Evolutionary conservation across 2,329 filamentous ascomycete species (phyloP), one percentile per base, ranked within the genome.

Genomic region (Cadophora gregata): DNA sequence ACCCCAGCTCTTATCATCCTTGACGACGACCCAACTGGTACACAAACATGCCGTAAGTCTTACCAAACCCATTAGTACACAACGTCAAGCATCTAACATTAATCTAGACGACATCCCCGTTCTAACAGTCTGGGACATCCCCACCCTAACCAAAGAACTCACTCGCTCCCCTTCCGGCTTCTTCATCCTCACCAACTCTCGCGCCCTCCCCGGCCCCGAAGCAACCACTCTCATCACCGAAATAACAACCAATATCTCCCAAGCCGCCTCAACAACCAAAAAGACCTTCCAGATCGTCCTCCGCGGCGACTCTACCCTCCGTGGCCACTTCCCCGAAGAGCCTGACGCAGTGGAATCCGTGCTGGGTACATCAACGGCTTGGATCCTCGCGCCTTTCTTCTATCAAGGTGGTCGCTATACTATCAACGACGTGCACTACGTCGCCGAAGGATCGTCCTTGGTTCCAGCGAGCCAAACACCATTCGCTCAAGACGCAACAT

Each of bases 141-240:
- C 76, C 1, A 81, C 79, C 0, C 77, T 87, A 1, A 75, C 75
- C 2, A 68, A 73, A 8, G 83, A 86, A 70, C 82, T 87, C 68
- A 75, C 75, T 36, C 78, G 75, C 1, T 68, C 67, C 0, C 56
- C 76, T 6, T 77, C 77, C 1, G 86, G 85, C 21, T 88, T 88
- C 79, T 88, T 88, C 77, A 86, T 88, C 69, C 78, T 87, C 6
- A 88, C 85, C 38, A 88, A 88, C 72, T 86, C 84, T 3, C 83
- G 86, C 4, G 86, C 86, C 0, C 75, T 88, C 2, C 84, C 83
- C 24, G 81, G 84, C 0, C 72, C 74, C 0, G 80, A 82, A 51
- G 85, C 85, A 0, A 77, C 80, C 19, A 68, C 72, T 0, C 79
- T 88, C 1, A 83, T 86, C 70, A 72, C 73, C 6, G 55, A 36